Evolutionary conservation across 2,329 filamentous ascomycete genomes (phyloP), one percentile per base, ranked within the genome.

Genomic region (Xylariales sp.): DNA sequence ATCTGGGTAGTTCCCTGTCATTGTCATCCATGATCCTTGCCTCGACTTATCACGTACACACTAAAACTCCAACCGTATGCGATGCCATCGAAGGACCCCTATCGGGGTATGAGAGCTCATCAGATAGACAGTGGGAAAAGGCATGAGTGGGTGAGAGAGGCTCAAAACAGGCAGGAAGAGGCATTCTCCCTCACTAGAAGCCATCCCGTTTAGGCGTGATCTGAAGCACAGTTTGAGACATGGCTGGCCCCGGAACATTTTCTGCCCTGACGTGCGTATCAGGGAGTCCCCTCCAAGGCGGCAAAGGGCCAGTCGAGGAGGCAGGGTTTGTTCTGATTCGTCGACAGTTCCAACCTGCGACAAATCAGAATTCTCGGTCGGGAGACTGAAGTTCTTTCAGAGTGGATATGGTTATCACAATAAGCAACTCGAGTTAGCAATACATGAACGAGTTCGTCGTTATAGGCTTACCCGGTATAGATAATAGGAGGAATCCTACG

Each of bases 141-240:
- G 14, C 36, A 53, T 8, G 48, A 39, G 52, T 32, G 34, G 14
- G 18, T 10, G 36, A 30, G 14, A n/a, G 5, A 50, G 58, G 8
- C n/a, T 30, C 52, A 36, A 36, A 43, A 32, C 46, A 7, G 18
- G 41, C 28, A 50, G 34, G 30, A 45, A 46, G 45, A 32, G 28
- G 32, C 30, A 30, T 41, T n/a, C 16, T 36, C 36, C 39, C n/a
- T 48, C 18, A 59, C 30, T 18, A 45, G 9, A 23, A 10, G 49
- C 16, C 32, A 28, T 32, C 30, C 23, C 55, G 23, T 62, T 63
- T 34, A 64, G 64, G 62, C 65, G 63, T 23, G 55, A 71, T 57
- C 62, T 72, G 71, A 74, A 69, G 72, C 72, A 73, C 52, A 48
- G 65, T 63, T 67, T 72, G 72, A 68, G 67, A 72, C 72, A 73